Base-by-base conservation (phyloP, 2,329 filamentous ascomycete species). In the Westerdykella aurantiaca region DNA sequence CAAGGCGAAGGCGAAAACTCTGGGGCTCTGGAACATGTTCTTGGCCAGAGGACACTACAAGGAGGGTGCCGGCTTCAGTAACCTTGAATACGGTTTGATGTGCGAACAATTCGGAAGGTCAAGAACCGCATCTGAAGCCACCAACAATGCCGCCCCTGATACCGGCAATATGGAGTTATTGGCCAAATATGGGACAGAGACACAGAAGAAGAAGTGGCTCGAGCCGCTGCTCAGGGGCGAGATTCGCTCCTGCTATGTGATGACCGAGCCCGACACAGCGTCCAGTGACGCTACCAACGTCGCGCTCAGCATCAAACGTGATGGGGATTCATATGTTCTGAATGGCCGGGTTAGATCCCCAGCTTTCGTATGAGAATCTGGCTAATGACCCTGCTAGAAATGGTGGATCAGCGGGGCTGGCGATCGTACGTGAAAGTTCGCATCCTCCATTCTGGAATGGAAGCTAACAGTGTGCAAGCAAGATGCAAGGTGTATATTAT, bases 361-460 rank as follows among this genome's bases (percentile, higher is more conserved):
- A 13, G 3, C 31, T 22, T n/a, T 18, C 21, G 16, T 14, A 25
- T 23, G 12, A 35, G 5, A 11, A 12, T 14, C 17, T 0, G 18
- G 10, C 14, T 14, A 31, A 38, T 21, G 95, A 68, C 70, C 94
- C 56, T 9, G n/a, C 37, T 52, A 90, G 79, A 97, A 97, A 86
- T 96, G 91, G 91, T 97, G 91, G 91, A 94, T 88, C 14, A 93
- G 86, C 54, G 91, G 91, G 53, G 89, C 89, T 13, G 91, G 91
- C 46, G 91, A 96, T 69, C 85, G 18, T 21, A 21, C 18, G 18
- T 21, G 18, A 21, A 21, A 21, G 18, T 21, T 21, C 18, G 18
- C 18, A 21, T 21, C 3, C 18, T 21, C 6, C 6, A 6, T 21
- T 6, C 18, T 21, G 18, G 18, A 21, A 3, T 21, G 18, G 18